Percentiles rank a stretch among this genome's conserved stretches.
phyloP scores from a whole-genome alignment of 2,329 filamentous ascomycete species.

The Corynespora cassiicola region DNA sequence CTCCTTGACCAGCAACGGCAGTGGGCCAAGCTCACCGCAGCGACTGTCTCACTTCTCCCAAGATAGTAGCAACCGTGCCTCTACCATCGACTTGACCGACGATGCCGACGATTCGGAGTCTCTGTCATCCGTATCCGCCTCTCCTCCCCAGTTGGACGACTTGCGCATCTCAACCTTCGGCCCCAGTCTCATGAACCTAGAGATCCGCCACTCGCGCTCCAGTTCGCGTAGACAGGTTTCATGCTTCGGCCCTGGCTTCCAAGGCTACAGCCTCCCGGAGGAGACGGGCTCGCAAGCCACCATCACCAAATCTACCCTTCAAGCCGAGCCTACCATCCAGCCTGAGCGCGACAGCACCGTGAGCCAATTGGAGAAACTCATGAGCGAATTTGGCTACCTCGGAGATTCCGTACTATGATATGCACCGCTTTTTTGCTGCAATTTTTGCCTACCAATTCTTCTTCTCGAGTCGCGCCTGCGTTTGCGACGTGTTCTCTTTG shows the following conservation, averaged over 20 bases:
- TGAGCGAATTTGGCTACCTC: constrained; percentile 43
- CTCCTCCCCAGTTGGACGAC: constrained; percentile 29
- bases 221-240: constrained; percentile 35
- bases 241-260: constrained; percentile 41
- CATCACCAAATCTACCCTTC: constrained; percentile 23
- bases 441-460: background rate
- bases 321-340: constrained; percentile 14
- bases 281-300: constrained; percentile 32
- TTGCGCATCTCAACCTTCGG: constrained; percentile 36
- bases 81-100: too few species aligned
- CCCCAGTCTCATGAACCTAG: constrained; percentile 34
- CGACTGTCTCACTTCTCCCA: constrained; percentile 30
- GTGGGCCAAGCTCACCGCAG: constrained; percentile 28
- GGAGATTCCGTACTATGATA: constrained; percentile 38
- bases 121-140: constrained; percentile 11
- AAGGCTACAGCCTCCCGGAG: constrained; percentile 40
- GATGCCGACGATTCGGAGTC: constrained; percentile 7
- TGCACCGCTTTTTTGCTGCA: background rate
- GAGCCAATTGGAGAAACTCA: constrained; percentile 30
- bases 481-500: too few species aligned
- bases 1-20: constrained; percentile 37
- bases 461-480: too few species aligned
- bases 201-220: constrained; percentile 26
- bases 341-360: constrained; percentile 26
- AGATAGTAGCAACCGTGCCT: too few species aligned